Conservation (phyloP, 441 rosid species). For the Arabidopsis lyrata region DNA sequence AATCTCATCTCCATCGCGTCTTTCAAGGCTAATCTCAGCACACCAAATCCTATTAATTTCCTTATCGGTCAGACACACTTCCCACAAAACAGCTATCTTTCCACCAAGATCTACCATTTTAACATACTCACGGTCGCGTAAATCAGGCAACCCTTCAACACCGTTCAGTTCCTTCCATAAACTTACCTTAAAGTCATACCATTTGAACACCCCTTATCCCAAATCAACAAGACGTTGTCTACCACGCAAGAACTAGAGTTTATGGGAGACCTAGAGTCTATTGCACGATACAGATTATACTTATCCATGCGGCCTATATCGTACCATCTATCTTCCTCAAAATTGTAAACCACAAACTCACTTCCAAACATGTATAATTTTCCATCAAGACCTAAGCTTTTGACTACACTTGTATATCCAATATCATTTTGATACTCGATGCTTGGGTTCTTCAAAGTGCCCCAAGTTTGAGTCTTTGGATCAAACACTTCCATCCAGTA, state of each 20-base stretch:
- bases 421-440: not conserved
- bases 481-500: not conserved
- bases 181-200: not conserved
- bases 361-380: not conserved
- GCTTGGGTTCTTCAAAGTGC: not conserved
- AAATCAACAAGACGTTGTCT: not conserved
- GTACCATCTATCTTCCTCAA: not conserved
- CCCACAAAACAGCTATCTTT: not conserved
- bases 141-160: not conserved
- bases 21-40: conserved; percentile 2
- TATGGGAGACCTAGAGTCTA: not conserved
- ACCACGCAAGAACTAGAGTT: not conserved
- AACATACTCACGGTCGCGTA: not conserved
- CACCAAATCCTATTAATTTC: conserved; percentile 2
- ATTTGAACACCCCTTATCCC: not conserved
- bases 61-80: not conserved
- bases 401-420: not conserved
- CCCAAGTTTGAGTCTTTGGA: not conserved
- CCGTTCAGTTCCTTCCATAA: not conserved
- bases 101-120: conserved; percentile 7
- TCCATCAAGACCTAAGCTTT: not conserved
- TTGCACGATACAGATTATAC: not conserved
- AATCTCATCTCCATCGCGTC: not conserved
- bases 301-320: not conserved
- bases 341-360: not conserved